Conservation (phyloP, 2,329 filamentous ascomycete genomes). For the Aspergillus sp. region DNA sequence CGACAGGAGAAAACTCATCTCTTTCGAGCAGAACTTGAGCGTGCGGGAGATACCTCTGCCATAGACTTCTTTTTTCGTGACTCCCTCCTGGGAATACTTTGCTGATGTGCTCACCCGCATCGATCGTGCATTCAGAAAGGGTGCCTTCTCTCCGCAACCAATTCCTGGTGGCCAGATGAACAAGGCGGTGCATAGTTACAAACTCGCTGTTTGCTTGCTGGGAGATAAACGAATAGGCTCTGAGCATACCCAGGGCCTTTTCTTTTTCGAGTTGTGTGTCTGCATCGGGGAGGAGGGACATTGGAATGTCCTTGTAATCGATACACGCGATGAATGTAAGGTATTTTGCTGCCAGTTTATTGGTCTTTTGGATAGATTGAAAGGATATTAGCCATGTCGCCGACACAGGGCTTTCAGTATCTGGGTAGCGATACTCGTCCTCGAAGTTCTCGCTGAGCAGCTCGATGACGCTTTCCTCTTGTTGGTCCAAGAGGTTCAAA, state of each 20-base stretch:
- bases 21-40: neutral
- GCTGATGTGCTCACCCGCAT: conserved; percentile 5
- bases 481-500: neutral
- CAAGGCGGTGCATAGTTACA: conserved; percentile 30
- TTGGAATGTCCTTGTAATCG: conserved; percentile 25
- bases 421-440: neutral
- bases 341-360: conserved; percentile 3
- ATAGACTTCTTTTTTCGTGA: conserved; percentile 13
- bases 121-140: neutral
- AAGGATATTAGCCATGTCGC: conserved; percentile 14
- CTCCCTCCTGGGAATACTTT: conserved; percentile 12
- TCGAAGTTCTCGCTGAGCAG: conserved; percentile 11
- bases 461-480: neutral
- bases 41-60: conserved; percentile 9
- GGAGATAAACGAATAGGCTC: conserved; percentile 23
- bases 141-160: conserved; percentile 22
- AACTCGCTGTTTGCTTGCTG: neutral
- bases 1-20: neutral
- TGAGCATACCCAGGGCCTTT: conserved; percentile 24
- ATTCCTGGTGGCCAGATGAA: conserved; percentile 29
- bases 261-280: neutral
- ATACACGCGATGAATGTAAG: conserved; percentile 34
- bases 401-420: conserved; percentile 4
- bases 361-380: conserved; percentile 12
- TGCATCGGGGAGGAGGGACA: conserved; percentile 22